Evolutionary conservation across 345 rosid genomes (phyloP), one percentile per base, ranked within the genome.

Genomic region (Diplotaxis tenuifolia): DNA sequence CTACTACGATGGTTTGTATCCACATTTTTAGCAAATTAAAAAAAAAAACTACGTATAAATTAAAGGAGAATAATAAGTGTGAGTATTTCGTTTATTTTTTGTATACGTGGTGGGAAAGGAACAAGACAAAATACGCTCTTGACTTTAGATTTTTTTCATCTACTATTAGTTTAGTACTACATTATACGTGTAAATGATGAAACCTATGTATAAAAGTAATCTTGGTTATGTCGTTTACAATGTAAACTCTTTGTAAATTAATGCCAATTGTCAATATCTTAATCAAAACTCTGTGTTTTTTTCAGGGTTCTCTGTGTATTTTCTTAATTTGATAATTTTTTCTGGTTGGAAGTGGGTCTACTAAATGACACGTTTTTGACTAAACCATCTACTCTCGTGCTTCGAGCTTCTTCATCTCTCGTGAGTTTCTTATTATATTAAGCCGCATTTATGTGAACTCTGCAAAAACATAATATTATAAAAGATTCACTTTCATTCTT

Each of bases 311-410:
- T 59, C 67, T 64, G 31, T 22, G 54, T 57, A 40, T 29, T 29
- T 11, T 11, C n/a, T n/a, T n/a, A n/a, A n/a, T n/a, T n/a, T n/a
- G n/a, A n/a, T n/a, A n/a, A n/a, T n/a, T 15, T 15, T 62, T 62
- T 59, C 23, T 77, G 31, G 68, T 64, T 50, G 28, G 79, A 75
- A 53, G 60, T 65, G 76, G 80, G 71, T 28, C 56, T 77, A 71
- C 68, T 71, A 77, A 50, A 71, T 66, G 80, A 65, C 80, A 71
- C 80, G 60, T 2, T 65, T 42, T 71, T 65, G 29, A 31, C 57
- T 59, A 58, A 71, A 71, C 67, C 67, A 71, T 59, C 68, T 58
- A 77, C 76, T 22, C 76, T 77, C 80, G 80, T 77, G 80, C 68
- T 71, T 77, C 72, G 76, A 71, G 76, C 80, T 75, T 75, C 47